Conservation (phyloP, 2,329 filamentous ascomycete species). For the Sporothrix mexicana region DNA sequence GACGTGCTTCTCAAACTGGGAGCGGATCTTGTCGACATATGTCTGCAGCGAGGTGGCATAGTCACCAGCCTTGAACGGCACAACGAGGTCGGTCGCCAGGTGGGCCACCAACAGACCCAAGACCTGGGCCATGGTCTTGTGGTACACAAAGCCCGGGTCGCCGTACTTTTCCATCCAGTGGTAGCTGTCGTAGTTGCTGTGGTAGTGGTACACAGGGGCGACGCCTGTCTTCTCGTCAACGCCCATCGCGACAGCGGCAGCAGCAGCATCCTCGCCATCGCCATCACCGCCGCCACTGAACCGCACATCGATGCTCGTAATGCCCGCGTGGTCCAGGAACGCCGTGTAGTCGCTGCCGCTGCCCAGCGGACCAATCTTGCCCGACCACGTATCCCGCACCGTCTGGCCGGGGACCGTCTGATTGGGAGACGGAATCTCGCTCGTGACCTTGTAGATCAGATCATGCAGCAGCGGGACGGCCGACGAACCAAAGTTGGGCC, state of each 20-base stretch:
- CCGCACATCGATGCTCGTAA: conserved; percentile 68
- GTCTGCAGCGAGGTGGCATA: conserved; percentile 63
- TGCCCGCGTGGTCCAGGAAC: conserved; percentile 73
- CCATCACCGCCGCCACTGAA: conserved; percentile 53
- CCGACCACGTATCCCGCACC: conserved; percentile 70
- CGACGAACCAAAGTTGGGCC: conserved; percentile 65
- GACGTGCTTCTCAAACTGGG: conserved; percentile 49
- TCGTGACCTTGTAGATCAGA: conserved; percentile 70
- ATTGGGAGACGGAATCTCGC: conserved; percentile 71
- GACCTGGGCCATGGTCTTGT: conserved; percentile 69
- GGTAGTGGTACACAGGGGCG: conserved; percentile 76
- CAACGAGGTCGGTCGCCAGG: conserved; percentile 65
- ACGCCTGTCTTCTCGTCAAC: neutral
- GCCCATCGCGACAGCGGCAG: neutral
- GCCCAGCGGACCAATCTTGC: conserved; percentile 68
- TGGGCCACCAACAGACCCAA: conserved; percentile 66
- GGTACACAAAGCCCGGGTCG: conserved; percentile 71
- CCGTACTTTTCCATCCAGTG: conserved; percentile 86
- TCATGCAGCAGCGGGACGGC: conserved; percentile 79
- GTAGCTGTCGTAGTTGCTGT: conserved; percentile 86
- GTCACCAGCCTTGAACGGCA: conserved; percentile 68
- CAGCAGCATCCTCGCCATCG: conserved; percentile 12
- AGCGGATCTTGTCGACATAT: conserved; percentile 60
- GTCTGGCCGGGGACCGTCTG: conserved; percentile 74
- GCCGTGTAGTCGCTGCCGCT: conserved; percentile 77